Percentiles rank a stretch among this genome's conserved stretches.
These are phyloP conservation scores for Didymella pinodella DNA, from an alignment of 2,329 filamentous ascomycete genomes.

Conservation along the genomic window DNA sequence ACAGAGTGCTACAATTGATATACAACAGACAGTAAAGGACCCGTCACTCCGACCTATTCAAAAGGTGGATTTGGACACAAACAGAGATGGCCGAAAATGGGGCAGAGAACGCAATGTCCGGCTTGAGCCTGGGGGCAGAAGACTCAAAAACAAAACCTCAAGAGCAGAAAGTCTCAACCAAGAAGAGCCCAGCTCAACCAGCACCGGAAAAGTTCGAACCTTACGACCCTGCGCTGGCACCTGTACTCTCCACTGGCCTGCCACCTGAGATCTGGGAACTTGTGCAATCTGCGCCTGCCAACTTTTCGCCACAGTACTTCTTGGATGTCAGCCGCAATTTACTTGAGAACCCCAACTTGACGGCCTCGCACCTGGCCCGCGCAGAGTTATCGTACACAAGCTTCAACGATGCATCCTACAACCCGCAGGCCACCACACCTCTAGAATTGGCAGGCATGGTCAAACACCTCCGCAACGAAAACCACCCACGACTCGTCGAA, in stretches of 20 bases:
- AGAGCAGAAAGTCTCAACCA: not conserved
- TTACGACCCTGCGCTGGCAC: conserved; percentile 38
- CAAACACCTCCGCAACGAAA: conserved; percentile 58
- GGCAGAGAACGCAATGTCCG: conserved; percentile 1
- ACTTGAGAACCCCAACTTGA: conserved; percentile 80
- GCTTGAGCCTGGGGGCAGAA: not conserved
- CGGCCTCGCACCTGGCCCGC: conserved; percentile 78
- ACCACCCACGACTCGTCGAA: conserved; percentile 41
- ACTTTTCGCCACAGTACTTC: conserved; percentile 71
- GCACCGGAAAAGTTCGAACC: conserved; percentile 44
- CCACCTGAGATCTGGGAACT: conserved; percentile 49
- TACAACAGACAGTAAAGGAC: not conserved
- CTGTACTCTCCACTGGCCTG: conserved; percentile 37
- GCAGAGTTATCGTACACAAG: conserved; percentile 74
- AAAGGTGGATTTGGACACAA: conserved; percentile 15
- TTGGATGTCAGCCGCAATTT: conserved; percentile 74
- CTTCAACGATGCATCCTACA: conserved; percentile 49
- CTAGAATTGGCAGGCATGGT: conserved; percentile 54
- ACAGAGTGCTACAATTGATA: not conserved
- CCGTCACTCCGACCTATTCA: conserved; percentile 7
- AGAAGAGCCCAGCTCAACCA: not conserved
- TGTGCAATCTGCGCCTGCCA: conserved; percentile 58
- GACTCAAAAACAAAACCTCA: not conserved
- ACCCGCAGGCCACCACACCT: conserved; percentile 40
- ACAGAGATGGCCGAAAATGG: conserved; percentile 8